Conservation (phyloP, 495 filamentous ascomycete species). For the Cercophora newfieldiana region DNA sequence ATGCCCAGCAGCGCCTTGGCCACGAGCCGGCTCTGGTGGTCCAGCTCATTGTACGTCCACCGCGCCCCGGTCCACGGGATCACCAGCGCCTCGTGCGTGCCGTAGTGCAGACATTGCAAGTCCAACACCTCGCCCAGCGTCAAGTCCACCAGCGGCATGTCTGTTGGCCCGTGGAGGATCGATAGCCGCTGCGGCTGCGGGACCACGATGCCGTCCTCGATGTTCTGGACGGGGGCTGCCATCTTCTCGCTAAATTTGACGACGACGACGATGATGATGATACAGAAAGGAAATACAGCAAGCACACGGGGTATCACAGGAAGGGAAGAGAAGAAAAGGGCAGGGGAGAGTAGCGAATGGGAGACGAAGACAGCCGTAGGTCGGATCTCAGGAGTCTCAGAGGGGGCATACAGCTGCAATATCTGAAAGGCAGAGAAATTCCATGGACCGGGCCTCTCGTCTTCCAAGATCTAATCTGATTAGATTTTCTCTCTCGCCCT, state of each 20-base stretch:
- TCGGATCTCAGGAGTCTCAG: too few relatives aligned
- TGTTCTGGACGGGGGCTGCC: constrained; percentile 21
- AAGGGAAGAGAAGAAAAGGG: neutral
- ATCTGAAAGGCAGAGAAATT: too few relatives aligned
- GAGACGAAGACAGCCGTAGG: neutral
- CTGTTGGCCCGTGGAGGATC: constrained; percentile 58
- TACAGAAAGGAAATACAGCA: neutral
- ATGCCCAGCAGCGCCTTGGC: constrained; percentile 59
- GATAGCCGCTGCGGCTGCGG: constrained; percentile 45
- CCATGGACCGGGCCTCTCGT: neutral
- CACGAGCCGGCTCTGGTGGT: constrained; percentile 58
- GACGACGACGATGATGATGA: neutral
- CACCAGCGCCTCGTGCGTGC: constrained; percentile 59
- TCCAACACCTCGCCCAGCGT: constrained; percentile 63
- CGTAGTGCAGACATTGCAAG: constrained; percentile 61
- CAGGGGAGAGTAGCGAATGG: neutral
- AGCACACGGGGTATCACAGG: neutral
- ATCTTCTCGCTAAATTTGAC: constrained; percentile 7
- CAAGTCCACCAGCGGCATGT: constrained; percentile 60
- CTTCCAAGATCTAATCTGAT: constrained; percentile 29
- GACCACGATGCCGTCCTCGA: constrained; percentile 26
- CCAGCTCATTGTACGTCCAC: constrained; percentile 66
- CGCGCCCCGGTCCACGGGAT: constrained; percentile 66
- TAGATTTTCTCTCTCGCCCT: constrained; percentile 20
- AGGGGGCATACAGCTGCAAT: too few relatives aligned